A percentile compares a stretch with the other conserved stretches of the same genome.
Conservation (phyloP, 1,284 basidiomycete species). For the Papiliotrema nemorosa region DNA sequence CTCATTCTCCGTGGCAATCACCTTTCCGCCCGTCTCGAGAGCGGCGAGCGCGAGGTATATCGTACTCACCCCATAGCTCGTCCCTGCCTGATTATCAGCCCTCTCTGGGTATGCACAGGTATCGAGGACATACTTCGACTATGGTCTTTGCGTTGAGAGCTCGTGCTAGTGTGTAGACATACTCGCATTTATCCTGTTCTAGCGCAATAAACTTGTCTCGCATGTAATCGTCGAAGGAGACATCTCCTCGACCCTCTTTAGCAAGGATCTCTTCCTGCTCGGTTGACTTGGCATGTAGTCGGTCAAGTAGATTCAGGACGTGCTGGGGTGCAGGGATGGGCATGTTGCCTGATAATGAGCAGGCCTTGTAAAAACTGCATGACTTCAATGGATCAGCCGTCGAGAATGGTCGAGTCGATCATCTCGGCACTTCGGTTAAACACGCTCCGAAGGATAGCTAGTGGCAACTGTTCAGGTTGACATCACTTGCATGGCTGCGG, state of each 20-base stretch:
- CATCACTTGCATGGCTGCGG: too few species aligned
- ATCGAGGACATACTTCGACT: conserved; percentile 23
- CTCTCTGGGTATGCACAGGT: too few species aligned
- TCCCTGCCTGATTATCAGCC: conserved; percentile 20
- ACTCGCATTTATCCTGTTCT: conserved; percentile 33
- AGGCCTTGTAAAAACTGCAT: too few species aligned
- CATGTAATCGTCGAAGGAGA: conserved; percentile 18
- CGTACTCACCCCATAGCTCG: conserved; percentile 32
- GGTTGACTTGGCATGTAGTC: conserved; percentile 19
- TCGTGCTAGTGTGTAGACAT: conserved; percentile 22
- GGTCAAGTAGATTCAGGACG: conserved; percentile 15
- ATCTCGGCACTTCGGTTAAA: too few species aligned
- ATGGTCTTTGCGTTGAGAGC: conserved; percentile 17
- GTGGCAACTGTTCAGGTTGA: too few species aligned
- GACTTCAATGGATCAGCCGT: too few species aligned
- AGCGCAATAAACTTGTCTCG: conserved; percentile 34
- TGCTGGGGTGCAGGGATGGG: conserved; percentile 11
- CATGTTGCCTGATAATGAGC: too few species aligned
- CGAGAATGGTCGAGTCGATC: too few species aligned
- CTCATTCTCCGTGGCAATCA: conserved; percentile 35
- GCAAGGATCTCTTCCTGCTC: conserved; percentile 19
- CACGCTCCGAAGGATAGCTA: too few species aligned
- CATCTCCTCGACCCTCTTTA: conserved; percentile 2
- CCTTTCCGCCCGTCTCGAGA: conserved; percentile 9
- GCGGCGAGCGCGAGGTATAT: conserved; percentile 35